Percentiles rank a stretch among this genome's conserved stretches.
Conservation (phyloP, 2,329 filamentous ascomycete species). For the Periconia macrospinosa region DNA sequence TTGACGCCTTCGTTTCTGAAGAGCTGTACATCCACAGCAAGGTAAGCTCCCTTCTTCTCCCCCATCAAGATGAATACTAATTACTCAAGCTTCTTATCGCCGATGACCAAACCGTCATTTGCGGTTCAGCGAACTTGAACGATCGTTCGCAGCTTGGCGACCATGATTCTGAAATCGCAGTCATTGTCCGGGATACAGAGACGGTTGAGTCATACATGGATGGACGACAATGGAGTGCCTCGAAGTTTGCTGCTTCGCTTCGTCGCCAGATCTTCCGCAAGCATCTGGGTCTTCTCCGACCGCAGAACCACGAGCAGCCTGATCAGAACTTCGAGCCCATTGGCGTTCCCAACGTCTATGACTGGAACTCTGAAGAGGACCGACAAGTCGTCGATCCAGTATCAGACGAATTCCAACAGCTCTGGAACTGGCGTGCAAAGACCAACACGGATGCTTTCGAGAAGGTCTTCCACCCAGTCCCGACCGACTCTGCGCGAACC, state of each 20-base stretch:
- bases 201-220: constrained; percentile 73
- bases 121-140: constrained; percentile 73
- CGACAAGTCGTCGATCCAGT: constrained; percentile 73
- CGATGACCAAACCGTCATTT: constrained; percentile 80
- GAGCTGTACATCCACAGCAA: constrained; percentile 69
- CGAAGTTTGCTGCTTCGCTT: constrained; percentile 75
- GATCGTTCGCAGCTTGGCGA: constrained; percentile 76
- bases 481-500: constrained; percentile 66
- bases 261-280: constrained; percentile 88
- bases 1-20: constrained; percentile 65
- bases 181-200: constrained; percentile 78
- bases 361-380: constrained; percentile 52
- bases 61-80: constrained; percentile 6
- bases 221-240: constrained; percentile 70
- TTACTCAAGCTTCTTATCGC: constrained; percentile 67
- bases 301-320: constrained; percentile 68
- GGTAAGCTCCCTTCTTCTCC: constrained; percentile 35
- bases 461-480: constrained; percentile 79
- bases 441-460: constrained; percentile 81
- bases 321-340: constrained; percentile 62
- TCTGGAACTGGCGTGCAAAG: constrained; percentile 74
- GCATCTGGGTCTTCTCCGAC: constrained; percentile 79
- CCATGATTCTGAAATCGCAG: constrained; percentile 88
- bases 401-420: constrained; percentile 64
- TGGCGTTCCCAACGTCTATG: constrained; percentile 57